phyloP scores from a whole-genome alignment of 1,284 basidiomycete genomes.

The Albatrellus sp. region DNA sequence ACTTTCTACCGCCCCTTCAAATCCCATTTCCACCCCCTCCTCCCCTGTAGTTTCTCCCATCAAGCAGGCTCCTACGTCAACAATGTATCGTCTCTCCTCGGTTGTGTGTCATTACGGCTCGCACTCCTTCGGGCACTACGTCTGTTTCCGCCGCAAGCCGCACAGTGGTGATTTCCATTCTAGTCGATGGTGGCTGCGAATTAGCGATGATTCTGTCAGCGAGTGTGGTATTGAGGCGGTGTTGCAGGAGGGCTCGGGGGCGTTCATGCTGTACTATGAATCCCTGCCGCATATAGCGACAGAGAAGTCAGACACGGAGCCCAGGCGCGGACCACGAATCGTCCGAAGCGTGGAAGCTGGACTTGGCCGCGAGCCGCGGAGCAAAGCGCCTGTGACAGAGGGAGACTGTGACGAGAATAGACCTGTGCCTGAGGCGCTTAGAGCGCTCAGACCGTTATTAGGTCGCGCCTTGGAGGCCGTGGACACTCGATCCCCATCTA shows the following conservation, averaged over 20 bases:
- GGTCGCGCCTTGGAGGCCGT: too few relatives aligned
- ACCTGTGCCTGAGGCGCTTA: too few relatives aligned
- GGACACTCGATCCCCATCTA: too few relatives aligned
- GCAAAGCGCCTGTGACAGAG: too few relatives aligned
- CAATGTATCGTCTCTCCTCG: slow-evolving; percentile 68
- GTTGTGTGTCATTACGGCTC: slow-evolving; percentile 85
- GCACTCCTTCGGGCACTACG: slow-evolving; percentile 85
- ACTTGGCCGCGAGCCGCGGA: slow-evolving; percentile 15
- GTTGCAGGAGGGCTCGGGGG: slow-evolving; percentile 57
- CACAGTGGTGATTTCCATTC: slow-evolving; percentile 24
- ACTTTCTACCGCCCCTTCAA: slow-evolving; percentile 55
- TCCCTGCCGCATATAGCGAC: slow-evolving; percentile 30
- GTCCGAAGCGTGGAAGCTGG: too few relatives aligned
- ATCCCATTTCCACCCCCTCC: slow-evolving; percentile 49
- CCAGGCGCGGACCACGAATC: slow-evolving; percentile 7
- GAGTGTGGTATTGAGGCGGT: slow-evolving; percentile 71
- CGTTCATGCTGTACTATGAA: slow-evolving; percentile 91
- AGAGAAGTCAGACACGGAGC: too few relatives aligned
- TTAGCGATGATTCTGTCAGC: slow-evolving; percentile 75
- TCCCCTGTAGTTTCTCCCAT: slow-evolving; percentile 17
- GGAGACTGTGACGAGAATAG: too few relatives aligned
- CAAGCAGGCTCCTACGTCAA: slow-evolving; percentile 17
- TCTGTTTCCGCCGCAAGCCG: slow-evolving; percentile 80
- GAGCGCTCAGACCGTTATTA: too few relatives aligned
- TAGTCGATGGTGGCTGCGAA: slow-evolving; percentile 70